A percentile compares a stretch with the other conserved stretches of the same genome.
Evolutionary conservation across 2,329 filamentous ascomycete species (phyloP).

Genomic region (Apiospora kogelbergensis): DNA sequence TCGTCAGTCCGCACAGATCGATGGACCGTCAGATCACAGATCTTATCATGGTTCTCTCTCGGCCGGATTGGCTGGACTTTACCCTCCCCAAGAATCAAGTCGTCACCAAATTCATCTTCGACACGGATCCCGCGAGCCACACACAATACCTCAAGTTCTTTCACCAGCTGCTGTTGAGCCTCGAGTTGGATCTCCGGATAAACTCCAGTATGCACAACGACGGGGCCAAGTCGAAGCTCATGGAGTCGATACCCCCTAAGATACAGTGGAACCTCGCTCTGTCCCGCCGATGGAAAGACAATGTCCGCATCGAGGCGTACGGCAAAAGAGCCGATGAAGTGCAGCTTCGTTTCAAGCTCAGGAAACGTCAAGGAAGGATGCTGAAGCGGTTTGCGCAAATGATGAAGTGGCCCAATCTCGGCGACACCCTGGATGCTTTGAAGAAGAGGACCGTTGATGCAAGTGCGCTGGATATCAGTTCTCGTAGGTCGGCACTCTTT

Average conservation of each 20-base stretch:
- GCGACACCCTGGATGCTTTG: constrained; percentile 61
- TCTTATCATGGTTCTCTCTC: constrained; percentile 66
- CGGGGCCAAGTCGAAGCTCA: constrained; percentile 63
- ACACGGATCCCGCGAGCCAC: constrained; percentile 55
- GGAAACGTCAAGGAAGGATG: constrained; percentile 67
- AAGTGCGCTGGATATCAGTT: constrained; percentile 60
- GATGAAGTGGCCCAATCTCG: constrained; percentile 77
- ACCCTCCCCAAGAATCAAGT: constrained; percentile 70
- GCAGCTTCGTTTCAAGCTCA: constrained; percentile 62
- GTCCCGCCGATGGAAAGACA: constrained; percentile 71
- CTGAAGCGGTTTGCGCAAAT: constrained; percentile 67
- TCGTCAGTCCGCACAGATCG: constrained; percentile 58
- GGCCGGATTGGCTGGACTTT: constrained; percentile 74
- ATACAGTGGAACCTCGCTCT: constrained; percentile 73
- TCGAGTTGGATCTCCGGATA: constrained; percentile 71
- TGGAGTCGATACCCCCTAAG: constrained; percentile 65
- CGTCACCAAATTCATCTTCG: constrained; percentile 70
- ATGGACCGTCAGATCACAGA: constrained; percentile 73
- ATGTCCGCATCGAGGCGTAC: constrained; percentile 65
- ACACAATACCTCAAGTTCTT: constrained; percentile 67
- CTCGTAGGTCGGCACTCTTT: constrained; percentile 41
- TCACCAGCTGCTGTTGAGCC: constrained; percentile 72
- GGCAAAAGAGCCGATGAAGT: constrained; percentile 56
- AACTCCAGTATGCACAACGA: constrained; percentile 61
- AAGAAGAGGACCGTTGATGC: constrained; percentile 59